Base-by-base conservation (phyloP, 1,284 basidiomycete species). In the Trametes pubescens region DNA sequence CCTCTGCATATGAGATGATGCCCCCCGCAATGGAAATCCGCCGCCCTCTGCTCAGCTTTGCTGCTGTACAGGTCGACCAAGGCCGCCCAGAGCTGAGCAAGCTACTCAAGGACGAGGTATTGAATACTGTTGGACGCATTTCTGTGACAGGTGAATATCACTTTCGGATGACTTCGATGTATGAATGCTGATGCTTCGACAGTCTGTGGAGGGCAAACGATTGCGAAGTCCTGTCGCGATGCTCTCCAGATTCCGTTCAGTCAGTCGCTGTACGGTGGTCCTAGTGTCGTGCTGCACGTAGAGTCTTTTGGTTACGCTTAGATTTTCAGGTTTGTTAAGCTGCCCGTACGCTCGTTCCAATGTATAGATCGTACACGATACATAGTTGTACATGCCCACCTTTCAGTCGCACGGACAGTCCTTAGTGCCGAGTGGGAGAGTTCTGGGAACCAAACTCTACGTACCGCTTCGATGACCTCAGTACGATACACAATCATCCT, bases 121-220 rank as follows among this genome's bases (percentile, higher is more conserved):
- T 69, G 13, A 49, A 48, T 10, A 65, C 71, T 0, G 53, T 58
- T 8, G 65, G 71, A 21, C 58, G 72, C 29, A 76, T 84, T 61
- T 79, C 77, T 4, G 78, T 84, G 2, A 78, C 76, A 56, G 81
- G 81, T 82, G 60, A 32, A 49, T 48, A 59, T 43, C 40, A 16
- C 3, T 46, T 32, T 21, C 11, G 40, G 4, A 22, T 22, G 22
- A n/a, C 26, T 53, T 34, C 43, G 29, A 32, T 32, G 7, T 44
- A 32, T 34, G n/a, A 22, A 35, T 13, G 38, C 38, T 55, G 47
- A 26, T 32, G 9, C 11, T 60, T 32, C 29, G 29, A 32, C 29
- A 85, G 84, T 86, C 0, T 85, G 83, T 57, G 84, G 84, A 9
- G 81, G 84, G 0, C 69, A 76, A 22, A 71, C 75, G n/a, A 63